phyloP scores from a whole-genome alignment of 306 rosid genomes.

The Dryas drummondii region DNA sequence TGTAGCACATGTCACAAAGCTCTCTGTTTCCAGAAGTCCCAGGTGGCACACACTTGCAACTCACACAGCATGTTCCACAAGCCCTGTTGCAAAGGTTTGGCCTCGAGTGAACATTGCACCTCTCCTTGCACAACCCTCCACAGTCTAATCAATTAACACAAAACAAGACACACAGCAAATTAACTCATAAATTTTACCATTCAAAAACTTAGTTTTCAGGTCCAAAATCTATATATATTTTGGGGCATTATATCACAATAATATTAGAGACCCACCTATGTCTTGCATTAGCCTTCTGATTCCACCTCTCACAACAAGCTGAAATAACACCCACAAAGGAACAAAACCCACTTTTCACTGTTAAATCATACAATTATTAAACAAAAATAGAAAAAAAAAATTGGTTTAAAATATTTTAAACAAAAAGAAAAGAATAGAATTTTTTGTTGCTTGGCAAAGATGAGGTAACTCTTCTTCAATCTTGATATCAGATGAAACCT shows the following conservation, averaged over 20 bases:
- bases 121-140: slow-evolving; percentile 41
- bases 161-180: too few relatives aligned
- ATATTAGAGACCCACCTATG: slow-evolving; percentile 29
- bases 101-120: slow-evolving; percentile 54
- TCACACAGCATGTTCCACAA: slow-evolving; percentile 59
- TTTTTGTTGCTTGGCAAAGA: too few relatives aligned
- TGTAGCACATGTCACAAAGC: slow-evolving; percentile 61
- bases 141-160: slow-evolving; percentile 34
- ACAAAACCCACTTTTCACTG: too few relatives aligned
- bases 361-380: too few relatives aligned
- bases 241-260: background rate
- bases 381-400: too few relatives aligned
- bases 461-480: too few relatives aligned
- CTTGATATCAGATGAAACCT: too few relatives aligned
- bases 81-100: slow-evolving; percentile 58
- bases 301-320: too few relatives aligned
- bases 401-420: too few relatives aligned
- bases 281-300: slow-evolving; percentile 54
- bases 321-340: too few relatives aligned
- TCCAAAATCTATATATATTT: background rate
- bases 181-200: too few relatives aligned
- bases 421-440: too few relatives aligned
- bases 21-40: slow-evolving; percentile 71
- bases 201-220: background rate
- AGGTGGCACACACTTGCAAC: slow-evolving; percentile 75